Percentiles rank a stretch among this genome's conserved stretches.
phyloP scores from a whole-genome alignment of 345 rosid genomes.

The Erysimum cheiranthoides region DNA sequence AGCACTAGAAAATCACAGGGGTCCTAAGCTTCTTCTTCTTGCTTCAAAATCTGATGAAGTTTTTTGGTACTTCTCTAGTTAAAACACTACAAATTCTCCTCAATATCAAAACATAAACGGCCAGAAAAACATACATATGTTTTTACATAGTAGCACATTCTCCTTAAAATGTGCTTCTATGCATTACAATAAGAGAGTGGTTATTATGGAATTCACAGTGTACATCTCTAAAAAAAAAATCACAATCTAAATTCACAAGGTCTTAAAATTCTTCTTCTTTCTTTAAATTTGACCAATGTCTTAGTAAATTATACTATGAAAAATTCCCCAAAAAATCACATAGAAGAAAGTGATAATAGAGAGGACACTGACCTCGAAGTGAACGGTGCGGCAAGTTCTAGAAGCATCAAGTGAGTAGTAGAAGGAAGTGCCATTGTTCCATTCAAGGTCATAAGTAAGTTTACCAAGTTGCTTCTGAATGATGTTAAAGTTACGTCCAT shows the following conservation, averaged over 20 bases:
- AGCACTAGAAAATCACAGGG: conserved; percentile 7
- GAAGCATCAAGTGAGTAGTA: conserved; percentile 56
- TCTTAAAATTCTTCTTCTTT: background rate
- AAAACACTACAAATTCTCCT: background rate
- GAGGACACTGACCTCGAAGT: conserved; percentile 52
- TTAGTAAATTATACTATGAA: background rate
- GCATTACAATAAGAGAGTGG: background rate
- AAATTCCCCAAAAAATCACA: background rate
- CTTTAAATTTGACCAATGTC: background rate
- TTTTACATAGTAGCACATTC: background rate
- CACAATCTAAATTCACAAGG: background rate
- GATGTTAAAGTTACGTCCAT: conserved; percentile 73
- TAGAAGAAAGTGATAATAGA: background rate
- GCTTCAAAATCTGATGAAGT: background rate
- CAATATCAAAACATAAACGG: background rate
- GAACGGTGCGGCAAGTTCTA: conserved; percentile 51
- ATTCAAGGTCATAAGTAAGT: conserved; percentile 60
- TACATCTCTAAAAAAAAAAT: background rate
- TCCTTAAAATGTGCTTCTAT: background rate
- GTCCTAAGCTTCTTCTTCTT: background rate
- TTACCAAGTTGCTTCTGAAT: conserved; percentile 70
- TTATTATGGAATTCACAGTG: background rate
- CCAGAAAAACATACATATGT: background rate
- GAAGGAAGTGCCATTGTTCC: conserved; percentile 74
- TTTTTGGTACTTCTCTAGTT: background rate